Evolutionary conservation across 2,329 filamentous ascomycete genomes (phyloP).

Genomic region (Diaporthe vaccinii): DNA sequence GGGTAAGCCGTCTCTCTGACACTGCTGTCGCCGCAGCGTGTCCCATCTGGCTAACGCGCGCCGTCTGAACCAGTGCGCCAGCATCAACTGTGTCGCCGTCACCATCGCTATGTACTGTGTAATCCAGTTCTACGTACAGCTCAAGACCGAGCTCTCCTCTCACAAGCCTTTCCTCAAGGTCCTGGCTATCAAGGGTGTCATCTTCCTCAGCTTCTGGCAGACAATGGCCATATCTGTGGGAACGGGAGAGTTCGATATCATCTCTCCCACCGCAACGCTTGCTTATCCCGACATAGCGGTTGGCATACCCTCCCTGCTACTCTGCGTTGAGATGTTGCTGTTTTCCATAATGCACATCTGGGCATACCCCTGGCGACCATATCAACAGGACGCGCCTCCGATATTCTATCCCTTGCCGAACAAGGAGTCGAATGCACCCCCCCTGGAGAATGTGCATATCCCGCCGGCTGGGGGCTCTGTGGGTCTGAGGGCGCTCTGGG

Average conservation of each 20-base stretch:
- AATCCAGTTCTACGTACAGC: conserved; percentile 87
- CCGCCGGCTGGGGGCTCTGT: conserved; percentile 74
- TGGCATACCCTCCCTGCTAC: conserved; percentile 81
- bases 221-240: conserved; percentile 64
- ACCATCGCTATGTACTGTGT: conserved; percentile 90
- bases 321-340: conserved; percentile 87
- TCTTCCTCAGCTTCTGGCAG: conserved; percentile 95
- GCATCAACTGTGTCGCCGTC: conserved; percentile 79
- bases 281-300: conserved; percentile 83
- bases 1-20: conserved; percentile 67
- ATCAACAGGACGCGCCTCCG: conserved; percentile 62
- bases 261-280: conserved; percentile 70
- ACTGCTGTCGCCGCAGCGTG: not conserved
- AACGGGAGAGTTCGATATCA: conserved; percentile 70
- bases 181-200: conserved; percentile 88
- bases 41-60: conserved; percentile 14
- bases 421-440: conserved; percentile 54
- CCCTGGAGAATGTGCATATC: conserved; percentile 58
- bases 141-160: conserved; percentile 75
- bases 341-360: conserved; percentile 85
- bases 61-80: conserved; percentile 63
- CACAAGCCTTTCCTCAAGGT: conserved; percentile 85
- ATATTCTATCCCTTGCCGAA: conserved; percentile 64
- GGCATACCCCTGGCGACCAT: conserved; percentile 84
- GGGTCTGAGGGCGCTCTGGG: conserved; percentile 74